Evolutionary conservation across 257 asterid species (phyloP), one percentile per base, ranked within the genome.

Genomic region (Scutellaria baicalensis): DNA sequence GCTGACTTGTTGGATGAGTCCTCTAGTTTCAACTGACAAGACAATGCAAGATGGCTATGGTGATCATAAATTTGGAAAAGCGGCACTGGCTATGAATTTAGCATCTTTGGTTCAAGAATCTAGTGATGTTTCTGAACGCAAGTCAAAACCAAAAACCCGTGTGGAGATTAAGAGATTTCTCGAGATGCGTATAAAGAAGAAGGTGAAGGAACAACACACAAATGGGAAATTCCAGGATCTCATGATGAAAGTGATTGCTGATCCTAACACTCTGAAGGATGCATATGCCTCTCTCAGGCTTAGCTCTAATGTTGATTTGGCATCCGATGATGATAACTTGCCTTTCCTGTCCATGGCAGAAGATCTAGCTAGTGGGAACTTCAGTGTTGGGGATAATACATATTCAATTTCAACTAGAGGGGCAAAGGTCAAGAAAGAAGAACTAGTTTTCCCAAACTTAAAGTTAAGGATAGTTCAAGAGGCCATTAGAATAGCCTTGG

Each of bases 31-130:
- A 1, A 23, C 60, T 16, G 70, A 64, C 18, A 60, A 72, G 62
- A 61, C 66, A 38, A 44, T 10, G 9, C 33, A 58, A 63, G 72
- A 60, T 23, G 57, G 67, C 35, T 64, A 10, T 21, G 85, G 61
- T 20, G 75, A 69, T 68, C 70, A 57, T 18, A 80, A 59, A 40
- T 62, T 49, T 49, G 84, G 54, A 27, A 86, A 77, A 61, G 39
- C 35, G 74, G 75, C 71, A 11, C 81, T 93, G 67, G 96, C 98
- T 43, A 81, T 74, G 80, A 82, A 83, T 79, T 88, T 93, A 75
- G 96, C 99, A 27, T 78, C 81, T 56, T 77, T 91, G 81, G 88
- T 93, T 70, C 91, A 84, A 81, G 96, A 91, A 78, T 82, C 96
- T 47, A 79, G 40, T 59, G 77, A 75, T 58, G 66, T 44, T 49